These are phyloP conservation scores for Stachybotrys elegans DNA, from an alignment of 2,329 filamentous ascomycete genomes.

Conservation along the genomic window DNA sequence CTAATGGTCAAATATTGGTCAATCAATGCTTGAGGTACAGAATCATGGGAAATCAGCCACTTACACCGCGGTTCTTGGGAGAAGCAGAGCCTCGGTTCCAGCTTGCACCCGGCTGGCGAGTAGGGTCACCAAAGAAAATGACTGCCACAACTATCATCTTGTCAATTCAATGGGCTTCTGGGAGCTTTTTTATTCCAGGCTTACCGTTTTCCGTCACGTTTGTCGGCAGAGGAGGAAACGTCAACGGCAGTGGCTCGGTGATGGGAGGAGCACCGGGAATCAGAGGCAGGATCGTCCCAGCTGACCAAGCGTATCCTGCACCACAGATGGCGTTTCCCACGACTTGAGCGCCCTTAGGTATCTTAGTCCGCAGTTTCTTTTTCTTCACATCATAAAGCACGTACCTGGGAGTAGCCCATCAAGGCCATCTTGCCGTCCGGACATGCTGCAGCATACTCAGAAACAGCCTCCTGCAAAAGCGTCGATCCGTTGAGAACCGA, in stretches of 20 bases:
- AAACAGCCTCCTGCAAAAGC: slow-evolving; percentile 1
- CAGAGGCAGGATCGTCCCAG: no score
- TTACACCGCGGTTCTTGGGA: no score
- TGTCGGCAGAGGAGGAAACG: no score
- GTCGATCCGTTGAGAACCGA: slow-evolving; percentile 2
- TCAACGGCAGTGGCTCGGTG: no score
- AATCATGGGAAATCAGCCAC: no score
- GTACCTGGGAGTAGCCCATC: slow-evolving; percentile 6
- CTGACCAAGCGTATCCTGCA: slow-evolving; percentile 6
- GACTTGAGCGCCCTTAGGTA: slow-evolving; percentile 19
- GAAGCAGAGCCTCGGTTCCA: slow-evolving; percentile 14
- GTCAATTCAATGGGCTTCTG: background rate
- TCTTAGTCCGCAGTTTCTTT: background rate
- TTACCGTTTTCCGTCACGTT: slow-evolving; percentile 12
- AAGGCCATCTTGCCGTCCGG: slow-evolving; percentile 4
- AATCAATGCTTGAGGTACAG: no score
- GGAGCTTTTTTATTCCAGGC: background rate
- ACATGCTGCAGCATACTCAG: slow-evolving; percentile 2
- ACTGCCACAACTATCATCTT: slow-evolving; percentile 13
- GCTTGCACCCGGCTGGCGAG: slow-evolving; percentile 8
- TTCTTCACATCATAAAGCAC: background rate
- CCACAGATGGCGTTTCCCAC: slow-evolving; percentile 16
- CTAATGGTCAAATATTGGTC: slow-evolving; percentile 14
- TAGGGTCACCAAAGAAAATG: slow-evolving; percentile 19
- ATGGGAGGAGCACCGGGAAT: no score